Percentiles rank a stretch among this genome's conserved stretches.
These are phyloP conservation scores for Cornus controversa DNA, from an alignment of 148 eudicot genomes.

Conservation along the genomic window DNA sequence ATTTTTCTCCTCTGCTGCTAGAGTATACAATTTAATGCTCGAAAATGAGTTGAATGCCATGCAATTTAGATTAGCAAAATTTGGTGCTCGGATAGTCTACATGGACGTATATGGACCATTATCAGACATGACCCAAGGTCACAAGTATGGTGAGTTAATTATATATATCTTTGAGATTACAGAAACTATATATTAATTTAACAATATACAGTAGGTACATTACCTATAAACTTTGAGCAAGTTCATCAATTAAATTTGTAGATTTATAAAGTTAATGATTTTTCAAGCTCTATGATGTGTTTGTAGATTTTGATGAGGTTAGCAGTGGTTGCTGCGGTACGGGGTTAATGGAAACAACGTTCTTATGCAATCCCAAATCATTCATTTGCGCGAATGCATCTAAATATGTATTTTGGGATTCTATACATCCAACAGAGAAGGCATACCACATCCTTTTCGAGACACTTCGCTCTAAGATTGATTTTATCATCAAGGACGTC, in stretches of 20 bases:
- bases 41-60: conserved; percentile 23
- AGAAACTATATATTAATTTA: too few species aligned
- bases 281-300: not conserved
- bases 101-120: conserved; percentile 39
- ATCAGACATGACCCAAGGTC: conserved; percentile 24
- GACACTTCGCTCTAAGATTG: conserved; percentile 36
- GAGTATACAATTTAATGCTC: conserved; percentile 39
- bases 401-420: conserved; percentile 61
- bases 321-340: conserved; percentile 70
- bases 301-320: conserved; percentile 47
- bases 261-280: too few species aligned
- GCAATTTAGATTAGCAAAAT: conserved; percentile 21
- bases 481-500: conserved; percentile 33
- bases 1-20: conserved; percentile 28
- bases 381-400: conserved; percentile 53
- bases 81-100: conserved; percentile 39
- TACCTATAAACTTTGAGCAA: not conserved
- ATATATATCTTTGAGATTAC: too few species aligned
- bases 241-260: not conserved
- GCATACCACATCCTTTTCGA: conserved; percentile 42
- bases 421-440: conserved; percentile 70
- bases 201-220: too few species aligned
- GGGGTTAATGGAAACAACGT: conserved; percentile 52
- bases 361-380: conserved; percentile 52
- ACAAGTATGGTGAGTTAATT: conserved; percentile 52